phyloP scores from a whole-genome alignment of 345 rosid genomes.

The Pistacia atlantica region DNA sequence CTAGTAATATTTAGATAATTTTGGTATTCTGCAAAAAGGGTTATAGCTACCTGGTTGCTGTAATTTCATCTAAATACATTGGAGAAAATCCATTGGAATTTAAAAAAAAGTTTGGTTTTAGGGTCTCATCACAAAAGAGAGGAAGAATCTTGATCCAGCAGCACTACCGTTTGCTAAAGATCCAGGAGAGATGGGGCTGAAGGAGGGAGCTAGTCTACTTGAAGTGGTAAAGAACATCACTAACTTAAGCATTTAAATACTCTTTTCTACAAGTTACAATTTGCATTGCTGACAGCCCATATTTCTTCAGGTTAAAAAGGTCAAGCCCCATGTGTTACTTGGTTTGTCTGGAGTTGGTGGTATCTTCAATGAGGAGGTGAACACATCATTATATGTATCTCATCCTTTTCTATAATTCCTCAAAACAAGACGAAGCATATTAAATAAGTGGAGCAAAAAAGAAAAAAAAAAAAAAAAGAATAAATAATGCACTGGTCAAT shows the following conservation, averaged over 20 bases:
- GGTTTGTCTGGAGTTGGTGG: constrained; percentile 99
- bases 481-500: not conserved
- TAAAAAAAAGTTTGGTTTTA: constrained; percentile 31
- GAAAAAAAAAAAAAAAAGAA: not conserved
- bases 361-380: constrained; percentile 82
- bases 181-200: constrained; percentile 63
- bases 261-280: constrained; percentile 5
- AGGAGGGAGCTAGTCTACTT: constrained; percentile 77
- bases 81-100: not conserved
- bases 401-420: constrained; percentile 9
- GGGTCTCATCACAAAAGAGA: constrained; percentile 95
- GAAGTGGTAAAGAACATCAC: constrained; percentile 77
- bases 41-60: constrained; percentile 2
- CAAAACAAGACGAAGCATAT: not conserved
- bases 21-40: not conserved
- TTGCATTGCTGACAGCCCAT: constrained; percentile 21
- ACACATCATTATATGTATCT: constrained; percentile 10
- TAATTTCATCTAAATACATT: constrained; percentile 12
- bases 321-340: constrained; percentile 93
- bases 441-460: not conserved
- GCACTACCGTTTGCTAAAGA: constrained; percentile 83
- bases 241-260: constrained; percentile 11
- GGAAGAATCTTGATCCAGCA: constrained; percentile 85
- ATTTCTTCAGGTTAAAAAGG: constrained; percentile 69
- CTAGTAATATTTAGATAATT: not conserved